Conservation (phyloP, 2,329 filamentous ascomycete species). For the Byssochlamys sp. region DNA sequence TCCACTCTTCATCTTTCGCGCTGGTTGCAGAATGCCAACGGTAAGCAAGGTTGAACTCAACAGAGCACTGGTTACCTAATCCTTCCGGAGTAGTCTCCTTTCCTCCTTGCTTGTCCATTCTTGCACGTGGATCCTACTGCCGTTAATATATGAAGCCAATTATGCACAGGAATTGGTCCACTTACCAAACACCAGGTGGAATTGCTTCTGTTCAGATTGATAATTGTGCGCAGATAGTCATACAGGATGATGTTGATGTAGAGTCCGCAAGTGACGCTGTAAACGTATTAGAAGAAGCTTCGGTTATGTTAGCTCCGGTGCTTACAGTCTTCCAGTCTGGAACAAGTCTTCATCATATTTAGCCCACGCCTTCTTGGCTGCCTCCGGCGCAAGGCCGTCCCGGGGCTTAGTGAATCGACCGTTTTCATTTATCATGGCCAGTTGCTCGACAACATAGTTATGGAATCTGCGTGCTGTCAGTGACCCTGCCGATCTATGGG, state of each 20-base stretch:
- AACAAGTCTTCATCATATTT: slow-evolving; percentile 71
- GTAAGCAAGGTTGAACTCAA: slow-evolving; percentile 82
- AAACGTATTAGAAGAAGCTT: slow-evolving; percentile 8
- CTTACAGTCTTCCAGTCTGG: slow-evolving; percentile 60
- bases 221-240: slow-evolving; percentile 70
- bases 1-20: slow-evolving; percentile 70
- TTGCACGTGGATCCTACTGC: slow-evolving; percentile 56
- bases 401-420: slow-evolving; percentile 63
- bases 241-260: slow-evolving; percentile 71
- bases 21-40: slow-evolving; percentile 76
- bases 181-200: slow-evolving; percentile 63
- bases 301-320: slow-evolving; percentile 5
- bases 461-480: slow-evolving; percentile 51
- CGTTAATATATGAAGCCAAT: not conserved
- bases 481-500: not conserved
- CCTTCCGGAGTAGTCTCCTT: slow-evolving; percentile 56
- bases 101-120: slow-evolving; percentile 51
- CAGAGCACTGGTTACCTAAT: slow-evolving; percentile 72
- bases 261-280: slow-evolving; percentile 55
- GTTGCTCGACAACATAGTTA: slow-evolving; percentile 70
- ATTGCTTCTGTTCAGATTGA: slow-evolving; percentile 62
- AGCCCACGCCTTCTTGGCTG: slow-evolving; percentile 45
- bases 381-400: slow-evolving; percentile 41
- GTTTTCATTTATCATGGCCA: slow-evolving; percentile 78
- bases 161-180: not conserved